phyloP scores from a whole-genome alignment of 176 grass and related monocot genomes.

The Eleusine coracana region DNA sequence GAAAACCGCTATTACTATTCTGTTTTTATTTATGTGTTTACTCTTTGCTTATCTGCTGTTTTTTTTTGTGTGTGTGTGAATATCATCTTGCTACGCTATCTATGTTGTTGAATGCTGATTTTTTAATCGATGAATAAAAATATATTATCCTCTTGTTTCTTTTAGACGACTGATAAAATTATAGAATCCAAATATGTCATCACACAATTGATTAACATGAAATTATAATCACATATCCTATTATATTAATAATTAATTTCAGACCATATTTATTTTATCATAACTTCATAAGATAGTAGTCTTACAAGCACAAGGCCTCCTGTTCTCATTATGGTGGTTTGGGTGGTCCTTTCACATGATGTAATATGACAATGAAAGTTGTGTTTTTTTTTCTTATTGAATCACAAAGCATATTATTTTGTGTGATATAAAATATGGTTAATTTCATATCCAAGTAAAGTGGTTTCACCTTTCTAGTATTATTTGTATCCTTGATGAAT shows the following conservation, averaged over 20 bases:
- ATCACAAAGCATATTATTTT: neutral
- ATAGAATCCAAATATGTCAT: neutral
- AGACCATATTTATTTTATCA: neutral
- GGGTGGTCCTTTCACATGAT: neutral
- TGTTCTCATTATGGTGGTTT: neutral
- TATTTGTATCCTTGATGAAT: neutral
- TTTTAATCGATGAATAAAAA: too few species aligned
- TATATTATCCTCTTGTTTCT: too few species aligned
- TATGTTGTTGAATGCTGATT: neutral
- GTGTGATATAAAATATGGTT: conserved; percentile 4
- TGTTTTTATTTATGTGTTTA: neutral
- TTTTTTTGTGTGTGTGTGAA: neutral
- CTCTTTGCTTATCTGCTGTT: conserved; percentile 24
- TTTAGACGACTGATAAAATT: neutral
- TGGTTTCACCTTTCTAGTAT: neutral
- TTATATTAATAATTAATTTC: neutral
- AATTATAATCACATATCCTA: neutral
- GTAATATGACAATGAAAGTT: neutral
- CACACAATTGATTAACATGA: conserved; percentile 1
- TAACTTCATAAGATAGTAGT: neutral
- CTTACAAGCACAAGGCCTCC: neutral
- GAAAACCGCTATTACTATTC: neutral
- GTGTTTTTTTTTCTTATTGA: neutral
- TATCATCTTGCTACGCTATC: conserved; percentile 7
- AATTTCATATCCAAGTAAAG: neutral